Evolutionary conservation across 106 monocot genomes (phyloP), one percentile per base, ranked within the genome.

Genomic region (Hemerocallis citrina): DNA sequence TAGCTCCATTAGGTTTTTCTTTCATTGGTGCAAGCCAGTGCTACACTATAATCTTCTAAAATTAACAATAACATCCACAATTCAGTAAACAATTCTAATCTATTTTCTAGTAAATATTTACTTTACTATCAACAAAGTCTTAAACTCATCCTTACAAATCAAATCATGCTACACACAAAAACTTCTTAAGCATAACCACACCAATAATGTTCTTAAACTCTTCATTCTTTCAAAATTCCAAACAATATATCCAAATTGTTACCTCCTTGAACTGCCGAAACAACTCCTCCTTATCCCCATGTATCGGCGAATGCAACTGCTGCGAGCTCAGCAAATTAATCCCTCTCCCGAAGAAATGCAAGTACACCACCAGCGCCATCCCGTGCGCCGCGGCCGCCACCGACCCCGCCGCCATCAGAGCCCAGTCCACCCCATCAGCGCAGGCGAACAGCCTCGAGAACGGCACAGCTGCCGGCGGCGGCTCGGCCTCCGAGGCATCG

Each of bases 351-450:
- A 88, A 92, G 65, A 71, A 88, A 69, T 88, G 88, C 55, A 92
- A 59, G 76, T 81, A 92, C 5, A 92, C 40, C 7, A 92, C 88
- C 25, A 92, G 79, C 24, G 92, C 92, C 57, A 69, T 69, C 63
- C 92, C 92, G 34, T 92, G 92, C 2, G 84, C 88, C 3, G 92
- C 92, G 0, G 92, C 92, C 1, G 92, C 92, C 10, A 92, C 20
- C 11, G 84, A 71, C 19, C 92, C 92, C 2, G 70, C 65, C 0
- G 63, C 68, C 87, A 92, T 92, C 25, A 92, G 87, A 27, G 65
- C 74, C 92, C 92, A 92, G 47, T 92, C 92, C 48, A 84, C 16
- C 56, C 92, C 71, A 47, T 84, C 81, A 9, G 92, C 92, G 34
- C 78, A 92, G 29, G 79, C 92, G 43, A 92, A 92, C 34, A 92